These are phyloP conservation scores for Alloascoidea hylecoeti DNA, from an alignment of 805 yeast species.

Conservation along the genomic window DNA sequence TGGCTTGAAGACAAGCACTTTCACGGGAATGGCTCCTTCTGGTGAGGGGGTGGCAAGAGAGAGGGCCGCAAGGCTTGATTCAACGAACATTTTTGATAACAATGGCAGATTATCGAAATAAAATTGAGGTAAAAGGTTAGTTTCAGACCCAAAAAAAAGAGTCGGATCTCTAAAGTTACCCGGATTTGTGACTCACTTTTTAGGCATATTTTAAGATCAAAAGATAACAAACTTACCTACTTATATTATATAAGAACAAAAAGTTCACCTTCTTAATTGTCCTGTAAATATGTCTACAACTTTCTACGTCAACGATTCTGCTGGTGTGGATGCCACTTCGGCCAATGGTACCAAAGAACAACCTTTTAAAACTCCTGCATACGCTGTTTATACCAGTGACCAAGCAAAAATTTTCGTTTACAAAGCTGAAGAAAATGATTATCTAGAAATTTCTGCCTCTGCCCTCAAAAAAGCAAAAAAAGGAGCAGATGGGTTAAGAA, in stretches of 20 bases:
- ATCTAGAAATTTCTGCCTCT: conserved; percentile 70
- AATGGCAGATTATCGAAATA: too few species aligned
- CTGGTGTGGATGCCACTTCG: conserved; percentile 50
- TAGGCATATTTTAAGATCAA: too few species aligned
- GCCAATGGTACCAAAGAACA: conserved; percentile 47
- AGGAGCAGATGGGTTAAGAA: conserved; percentile 84
- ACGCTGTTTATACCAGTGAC: conserved; percentile 43
- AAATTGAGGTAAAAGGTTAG: too few species aligned
- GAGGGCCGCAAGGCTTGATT: conserved; percentile 51
- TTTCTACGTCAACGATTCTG: conserved; percentile 59
- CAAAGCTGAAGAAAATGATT: conserved; percentile 49
- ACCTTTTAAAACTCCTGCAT: conserved; percentile 80
- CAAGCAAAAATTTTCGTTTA: conserved; percentile 36
- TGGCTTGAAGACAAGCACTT: conserved; percentile 80
- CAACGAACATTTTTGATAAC: too few species aligned
- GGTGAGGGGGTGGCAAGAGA: conserved; percentile 42
- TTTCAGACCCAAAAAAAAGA: too few species aligned
- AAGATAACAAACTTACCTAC: too few species aligned
- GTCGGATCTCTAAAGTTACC: too few species aligned
- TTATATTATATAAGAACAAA: too few species aligned
- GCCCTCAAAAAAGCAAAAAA: conserved; percentile 94
- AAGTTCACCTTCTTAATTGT: too few species aligned
- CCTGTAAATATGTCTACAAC: conserved; percentile 10
- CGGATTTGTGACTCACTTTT: too few species aligned
- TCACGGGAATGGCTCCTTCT: conserved; percentile 33